Evolutionary conservation across 805 yeast species (phyloP).

Genomic region (Hanseniaspora hatyaiensis): DNA sequence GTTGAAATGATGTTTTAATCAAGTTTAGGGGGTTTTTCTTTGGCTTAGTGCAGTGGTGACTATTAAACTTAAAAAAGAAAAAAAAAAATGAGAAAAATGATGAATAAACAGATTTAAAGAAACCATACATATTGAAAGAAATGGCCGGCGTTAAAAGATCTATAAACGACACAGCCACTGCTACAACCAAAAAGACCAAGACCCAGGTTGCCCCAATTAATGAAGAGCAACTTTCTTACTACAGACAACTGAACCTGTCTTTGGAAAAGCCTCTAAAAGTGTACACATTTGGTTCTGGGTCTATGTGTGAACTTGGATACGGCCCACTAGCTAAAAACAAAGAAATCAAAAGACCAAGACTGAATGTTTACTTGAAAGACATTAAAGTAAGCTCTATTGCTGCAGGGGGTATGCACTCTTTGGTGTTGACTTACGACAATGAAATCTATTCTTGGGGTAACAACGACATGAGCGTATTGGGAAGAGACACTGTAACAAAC

Average conservation of each 20-base stretch:
- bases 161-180: slow-evolving; percentile 14
- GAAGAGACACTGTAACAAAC: slow-evolving; percentile 60
- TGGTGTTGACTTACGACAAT: slow-evolving; percentile 68
- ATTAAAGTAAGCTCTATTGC: slow-evolving; percentile 62
- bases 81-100: neutral
- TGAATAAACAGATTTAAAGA: neutral
- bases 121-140: neutral
- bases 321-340: slow-evolving; percentile 88
- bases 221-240: slow-evolving; percentile 2
- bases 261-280: slow-evolving; percentile 46
- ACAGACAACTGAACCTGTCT: slow-evolving; percentile 12
- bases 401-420: slow-evolving; percentile 90
- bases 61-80: neutral
- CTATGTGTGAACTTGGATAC: slow-evolving; percentile 95
- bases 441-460: slow-evolving; percentile 98
- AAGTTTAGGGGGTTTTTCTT: too few relatives aligned
- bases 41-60: neutral
- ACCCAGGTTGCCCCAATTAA: slow-evolving; percentile 8
- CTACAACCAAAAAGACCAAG: slow-evolving; percentile 17
- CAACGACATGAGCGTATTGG: slow-evolving; percentile 83
- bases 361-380: slow-evolving; percentile 54
- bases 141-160: slow-evolving; percentile 10
- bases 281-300: slow-evolving; percentile 92
- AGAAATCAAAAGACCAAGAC: slow-evolving; percentile 90
- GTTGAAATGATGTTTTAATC: too few relatives aligned